Base-by-base conservation (phyloP, 2,329 filamentous ascomycete genomes). In the Trichoderma polysporum region DNA sequence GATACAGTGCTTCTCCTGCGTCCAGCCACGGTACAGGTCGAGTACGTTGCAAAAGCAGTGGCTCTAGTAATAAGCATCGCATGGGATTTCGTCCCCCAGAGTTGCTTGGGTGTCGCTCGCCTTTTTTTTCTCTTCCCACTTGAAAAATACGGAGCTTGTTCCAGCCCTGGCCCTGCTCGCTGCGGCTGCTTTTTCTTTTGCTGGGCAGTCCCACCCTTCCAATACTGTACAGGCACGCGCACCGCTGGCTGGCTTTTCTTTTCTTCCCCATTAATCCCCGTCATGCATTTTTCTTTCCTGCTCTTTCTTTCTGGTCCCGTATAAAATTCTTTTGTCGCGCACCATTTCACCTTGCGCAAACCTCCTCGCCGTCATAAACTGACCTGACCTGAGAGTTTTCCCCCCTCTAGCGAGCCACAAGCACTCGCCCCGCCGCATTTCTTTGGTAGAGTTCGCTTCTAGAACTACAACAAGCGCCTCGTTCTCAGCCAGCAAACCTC, bases 241-340 rank as follows among this genome's bases (percentile, higher is more conserved):
- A 73, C 70, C 68, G 69, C 68, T n/a, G n/a, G n/a, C n/a, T n/a
- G n/a, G n/a, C n/a, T n/a, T 45, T 45, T 17, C 41, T 45, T 45
- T 70, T 68, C 67, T 72, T 69, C 69, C 70, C 70, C 71, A 72
- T 74, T 70, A 71, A 22, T 22, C 71, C 73, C 71, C 71, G 69
- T 75, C 73, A 72, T 74, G 70, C 70, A 71, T 72, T 73, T 71
- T 35, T 59, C 17, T 19, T 45, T 39, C 17, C 29, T 62, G 25
- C 37, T 62, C 50, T 52, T 39, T 29, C 29, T 62, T 53, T 31
- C 59, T 59, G 67, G 45, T 29, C 25, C 72, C 72, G 70, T 75
- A 74, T 72, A 76, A 76, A 75, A 73, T 72, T 76, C 71, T 74
- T 50, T 76, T 74, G 71, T 72, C 72, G 74, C 74, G 67, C 70